Evolutionary conservation across 352 stramenopile species (phyloP).

Genomic region (Pythium coloratum): DNA sequence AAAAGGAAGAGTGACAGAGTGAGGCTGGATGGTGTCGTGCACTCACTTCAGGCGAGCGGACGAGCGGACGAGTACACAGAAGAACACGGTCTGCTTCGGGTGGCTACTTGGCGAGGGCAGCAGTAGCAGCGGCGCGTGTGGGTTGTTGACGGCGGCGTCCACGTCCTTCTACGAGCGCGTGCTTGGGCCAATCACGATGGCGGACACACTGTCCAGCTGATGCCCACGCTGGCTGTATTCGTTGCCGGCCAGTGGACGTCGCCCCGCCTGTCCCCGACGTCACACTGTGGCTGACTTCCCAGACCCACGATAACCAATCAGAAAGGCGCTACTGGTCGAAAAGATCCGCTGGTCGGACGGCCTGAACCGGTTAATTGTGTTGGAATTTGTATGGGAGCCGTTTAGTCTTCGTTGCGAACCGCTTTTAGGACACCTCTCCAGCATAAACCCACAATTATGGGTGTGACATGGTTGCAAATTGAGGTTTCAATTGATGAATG

Average conservation of each 20-base stretch:
- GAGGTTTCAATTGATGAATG: background rate
- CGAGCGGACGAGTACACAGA: background rate
- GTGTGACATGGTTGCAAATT: background rate
- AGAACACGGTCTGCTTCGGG: conserved; percentile 19
- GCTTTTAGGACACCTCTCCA: background rate
- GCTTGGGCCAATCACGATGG: conserved; percentile 6
- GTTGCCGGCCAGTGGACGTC: background rate
- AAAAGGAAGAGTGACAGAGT: background rate
- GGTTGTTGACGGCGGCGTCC: conserved; percentile 10
- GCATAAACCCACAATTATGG: background rate
- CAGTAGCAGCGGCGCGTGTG: background rate
- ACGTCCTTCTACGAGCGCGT: conserved; percentile 10
- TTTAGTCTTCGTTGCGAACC: background rate
- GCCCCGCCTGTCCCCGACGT: conserved; percentile 1
- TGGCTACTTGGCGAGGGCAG: background rate
- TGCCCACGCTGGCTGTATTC: conserved; percentile 2
- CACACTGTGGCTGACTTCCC: conserved; percentile 4
- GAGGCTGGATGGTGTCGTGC: too few species aligned
- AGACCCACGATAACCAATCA: conserved; percentile 9
- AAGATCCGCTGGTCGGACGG: conserved; percentile 6
- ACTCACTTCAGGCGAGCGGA: background rate
- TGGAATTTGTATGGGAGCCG: conserved; percentile 6
- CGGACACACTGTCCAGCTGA: conserved; percentile 1
- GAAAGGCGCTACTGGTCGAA: background rate
- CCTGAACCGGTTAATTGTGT: conserved; percentile 20